Evolutionary conservation across 225 moss, liverwort and hornwort genomes (phyloP).

Genomic region (Bryum argenteum): DNA sequence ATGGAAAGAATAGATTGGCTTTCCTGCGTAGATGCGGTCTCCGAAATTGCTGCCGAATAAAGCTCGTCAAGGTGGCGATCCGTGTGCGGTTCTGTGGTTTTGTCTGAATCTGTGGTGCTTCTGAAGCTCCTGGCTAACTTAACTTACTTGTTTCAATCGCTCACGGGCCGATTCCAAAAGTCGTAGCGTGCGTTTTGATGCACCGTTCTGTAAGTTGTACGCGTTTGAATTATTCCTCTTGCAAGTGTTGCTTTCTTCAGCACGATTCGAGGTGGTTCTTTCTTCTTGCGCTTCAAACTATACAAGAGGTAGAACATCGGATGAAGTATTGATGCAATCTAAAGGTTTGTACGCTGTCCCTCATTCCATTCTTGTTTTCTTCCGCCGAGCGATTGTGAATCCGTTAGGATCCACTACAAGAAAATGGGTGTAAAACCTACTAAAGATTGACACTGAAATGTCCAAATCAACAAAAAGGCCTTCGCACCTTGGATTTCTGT

Average conservation of each 20-base stretch:
- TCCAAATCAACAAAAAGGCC: no score
- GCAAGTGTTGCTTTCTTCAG: no score
- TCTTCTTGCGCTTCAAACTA: neutral
- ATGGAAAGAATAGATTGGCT: no score
- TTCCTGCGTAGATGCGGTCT: fast-evolving
- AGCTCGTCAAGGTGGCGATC: constrained; percentile 20
- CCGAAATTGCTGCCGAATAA: constrained; percentile 27
- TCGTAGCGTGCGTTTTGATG: constrained; percentile 26
- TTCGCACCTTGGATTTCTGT: no score
- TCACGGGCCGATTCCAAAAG: neutral
- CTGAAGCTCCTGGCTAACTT: neutral
- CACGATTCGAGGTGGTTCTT: neutral
- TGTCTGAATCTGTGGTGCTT: no score
- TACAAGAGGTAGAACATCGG: neutral
- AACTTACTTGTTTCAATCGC: neutral
- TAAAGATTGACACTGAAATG: no score
- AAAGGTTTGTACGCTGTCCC: no score
- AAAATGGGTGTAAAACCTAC: no score
- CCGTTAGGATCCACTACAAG: constrained; percentile 13
- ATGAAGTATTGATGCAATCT: no score
- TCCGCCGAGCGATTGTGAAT: constrained; percentile 12
- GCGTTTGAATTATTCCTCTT: neutral
- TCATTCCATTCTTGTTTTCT: no score
- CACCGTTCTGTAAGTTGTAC: neutral
- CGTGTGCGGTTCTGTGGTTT: neutral